Percentiles rank a stretch among this genome's conserved stretches.
Conservation (phyloP, 2,329 filamentous ascomycete genomes). For the Cryphonectria carpinicola region DNA sequence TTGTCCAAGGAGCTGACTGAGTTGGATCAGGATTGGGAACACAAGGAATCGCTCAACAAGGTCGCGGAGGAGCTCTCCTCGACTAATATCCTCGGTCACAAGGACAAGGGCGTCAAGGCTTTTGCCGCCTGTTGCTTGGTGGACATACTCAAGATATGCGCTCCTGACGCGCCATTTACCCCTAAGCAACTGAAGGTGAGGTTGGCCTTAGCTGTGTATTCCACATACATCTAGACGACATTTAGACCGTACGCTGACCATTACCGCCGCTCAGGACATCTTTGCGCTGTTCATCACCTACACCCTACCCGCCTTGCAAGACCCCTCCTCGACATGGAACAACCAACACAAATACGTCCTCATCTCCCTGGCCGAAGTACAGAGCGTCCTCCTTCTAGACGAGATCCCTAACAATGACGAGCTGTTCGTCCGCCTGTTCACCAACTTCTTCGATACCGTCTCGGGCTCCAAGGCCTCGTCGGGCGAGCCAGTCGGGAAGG, state of each 20-base stretch:
- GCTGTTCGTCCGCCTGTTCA: constrained; percentile 81
- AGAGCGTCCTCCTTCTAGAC: constrained; percentile 89
- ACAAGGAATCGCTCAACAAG: constrained; percentile 79
- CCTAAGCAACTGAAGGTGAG: constrained; percentile 84
- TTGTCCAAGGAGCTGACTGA: constrained; percentile 82
- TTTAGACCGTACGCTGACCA: constrained; percentile 3
- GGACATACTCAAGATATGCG: constrained; percentile 89
- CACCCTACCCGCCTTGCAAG: constrained; percentile 81
- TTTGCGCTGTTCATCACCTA: constrained; percentile 86
- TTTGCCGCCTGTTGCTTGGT: constrained; percentile 88
- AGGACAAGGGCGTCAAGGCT: constrained; percentile 90
- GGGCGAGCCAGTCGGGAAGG: constrained; percentile 85
- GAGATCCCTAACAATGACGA: constrained; percentile 83
- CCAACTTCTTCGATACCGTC: constrained; percentile 88
- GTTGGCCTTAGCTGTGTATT: background rate
- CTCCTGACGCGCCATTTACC: constrained; percentile 93
- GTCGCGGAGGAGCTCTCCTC: constrained; percentile 85
- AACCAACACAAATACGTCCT: constrained; percentile 91
- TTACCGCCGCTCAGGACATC: constrained; percentile 68
- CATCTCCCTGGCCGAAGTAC: constrained; percentile 85
- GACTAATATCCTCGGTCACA: constrained; percentile 82
- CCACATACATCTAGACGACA: background rate
- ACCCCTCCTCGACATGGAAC: constrained; percentile 88
- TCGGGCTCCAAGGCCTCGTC: constrained; percentile 75
- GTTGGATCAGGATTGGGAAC: constrained; percentile 84